Evolutionary conservation across 192 early-diverging fungal species (phyloP).

Genomic region (Mortierella antarctica): DNA sequence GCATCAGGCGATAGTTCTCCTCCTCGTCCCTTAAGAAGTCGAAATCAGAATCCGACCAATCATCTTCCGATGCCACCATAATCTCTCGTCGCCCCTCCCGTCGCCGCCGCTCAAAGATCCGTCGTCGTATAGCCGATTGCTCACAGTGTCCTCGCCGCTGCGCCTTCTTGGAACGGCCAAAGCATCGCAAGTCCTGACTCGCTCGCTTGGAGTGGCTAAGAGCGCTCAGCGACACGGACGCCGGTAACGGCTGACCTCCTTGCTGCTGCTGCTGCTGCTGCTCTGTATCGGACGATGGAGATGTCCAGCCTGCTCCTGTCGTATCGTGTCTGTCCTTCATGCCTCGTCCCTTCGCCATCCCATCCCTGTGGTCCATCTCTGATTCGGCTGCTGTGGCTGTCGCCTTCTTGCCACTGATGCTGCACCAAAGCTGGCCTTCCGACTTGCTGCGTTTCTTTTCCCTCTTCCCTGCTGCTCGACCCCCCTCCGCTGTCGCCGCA

Average conservation of each 20-base stretch:
- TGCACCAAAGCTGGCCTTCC: constrained; percentile 6
- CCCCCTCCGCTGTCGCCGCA: neutral
- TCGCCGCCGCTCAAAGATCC: constrained; percentile 14
- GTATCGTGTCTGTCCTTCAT: neutral
- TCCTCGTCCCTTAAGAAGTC: constrained; percentile 43
- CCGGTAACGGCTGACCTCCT: neutral
- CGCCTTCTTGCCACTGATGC: neutral
- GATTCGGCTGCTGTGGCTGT: neutral
- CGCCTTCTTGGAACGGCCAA: constrained; percentile 10
- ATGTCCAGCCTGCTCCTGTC: too few species aligned
- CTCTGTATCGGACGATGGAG: too few species aligned
- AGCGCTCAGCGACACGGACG: constrained; percentile 24
- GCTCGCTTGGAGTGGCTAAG: constrained; percentile 33
- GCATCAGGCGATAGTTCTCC: constrained; percentile 42
- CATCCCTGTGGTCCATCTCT: neutral
- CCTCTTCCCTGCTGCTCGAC: neutral
- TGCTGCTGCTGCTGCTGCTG: neutral
- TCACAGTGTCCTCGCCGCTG: constrained; percentile 7
- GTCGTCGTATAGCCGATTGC: neutral
- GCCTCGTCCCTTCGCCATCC: neutral
- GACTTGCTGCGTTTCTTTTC: constrained; percentile 15
- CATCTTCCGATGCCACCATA: constrained; percentile 33
- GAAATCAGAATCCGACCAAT: constrained; percentile 41
- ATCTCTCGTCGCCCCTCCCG: constrained; percentile 26
- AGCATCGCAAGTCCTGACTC: constrained; percentile 18